A percentile compares a stretch with the other conserved stretches of the same genome.
These are phyloP conservation scores for Infundibulicybe gibba DNA, from an alignment of 768 basidiomycete species.

Conservation along the genomic window DNA sequence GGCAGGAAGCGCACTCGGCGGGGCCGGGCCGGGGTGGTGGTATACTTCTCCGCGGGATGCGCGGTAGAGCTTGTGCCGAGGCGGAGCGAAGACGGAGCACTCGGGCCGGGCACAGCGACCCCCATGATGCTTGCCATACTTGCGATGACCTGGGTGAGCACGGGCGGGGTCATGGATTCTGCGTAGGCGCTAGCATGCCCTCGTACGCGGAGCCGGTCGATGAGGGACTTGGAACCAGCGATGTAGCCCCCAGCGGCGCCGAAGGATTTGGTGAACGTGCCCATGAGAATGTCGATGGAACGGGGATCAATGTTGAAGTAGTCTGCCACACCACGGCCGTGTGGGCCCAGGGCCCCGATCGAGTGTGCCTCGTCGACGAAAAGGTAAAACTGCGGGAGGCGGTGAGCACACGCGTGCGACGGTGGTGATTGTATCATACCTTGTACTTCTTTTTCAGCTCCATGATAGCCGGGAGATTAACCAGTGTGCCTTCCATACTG, in stretches of 20 bases:
- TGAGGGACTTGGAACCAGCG: slow-evolving; percentile 74
- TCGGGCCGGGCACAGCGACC: slow-evolving; percentile 36
- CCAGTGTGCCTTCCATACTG: slow-evolving; percentile 97
- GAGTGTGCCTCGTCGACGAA: slow-evolving; percentile 98
- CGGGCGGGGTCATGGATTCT: slow-evolving; percentile 87
- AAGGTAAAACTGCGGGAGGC: slow-evolving; percentile 73
- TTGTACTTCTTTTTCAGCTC: slow-evolving; percentile 94
- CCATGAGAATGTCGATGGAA: slow-evolving; percentile 92
- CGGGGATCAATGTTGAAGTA: slow-evolving; percentile 86
- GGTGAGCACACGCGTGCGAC: neutral
- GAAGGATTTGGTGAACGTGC: slow-evolving; percentile 96
- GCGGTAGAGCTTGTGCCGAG: slow-evolving; percentile 24
- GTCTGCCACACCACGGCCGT: slow-evolving; percentile 92
- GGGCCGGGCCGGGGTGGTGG: slow-evolving; percentile 66
- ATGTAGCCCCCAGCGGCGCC: slow-evolving; percentile 96
- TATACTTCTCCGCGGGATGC: slow-evolving; percentile 29
- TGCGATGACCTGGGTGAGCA: slow-evolving; percentile 86
- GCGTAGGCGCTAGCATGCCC: slow-evolving; percentile 85
- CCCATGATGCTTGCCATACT: slow-evolving; percentile 99
- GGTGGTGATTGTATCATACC: slow-evolving; percentile 38
- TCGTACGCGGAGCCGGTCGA: slow-evolving; percentile 77
- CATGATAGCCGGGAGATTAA: slow-evolving; percentile 77
- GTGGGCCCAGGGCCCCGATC: slow-evolving; percentile 90
- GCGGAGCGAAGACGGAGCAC: slow-evolving; percentile 24
- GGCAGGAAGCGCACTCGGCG: slow-evolving; percentile 57